phyloP scores from a whole-genome alignment of 495 filamentous ascomycete genomes.

The Aspergillus homomorphus region DNA sequence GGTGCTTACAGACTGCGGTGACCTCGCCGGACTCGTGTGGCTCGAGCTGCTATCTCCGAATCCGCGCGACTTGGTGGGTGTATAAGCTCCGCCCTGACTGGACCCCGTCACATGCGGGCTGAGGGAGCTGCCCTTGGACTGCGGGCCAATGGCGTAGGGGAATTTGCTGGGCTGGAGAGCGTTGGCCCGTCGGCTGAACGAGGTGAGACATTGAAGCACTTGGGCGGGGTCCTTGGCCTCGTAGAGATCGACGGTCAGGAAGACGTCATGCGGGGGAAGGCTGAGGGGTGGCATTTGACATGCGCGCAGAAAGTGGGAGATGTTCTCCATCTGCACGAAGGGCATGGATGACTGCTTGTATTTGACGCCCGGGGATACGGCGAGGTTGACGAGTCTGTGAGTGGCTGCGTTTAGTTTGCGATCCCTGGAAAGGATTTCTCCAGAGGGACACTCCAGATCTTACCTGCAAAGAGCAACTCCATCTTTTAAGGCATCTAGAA shows the following conservation, averaged over 20 bases:
- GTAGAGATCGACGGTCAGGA: constrained; percentile 96
- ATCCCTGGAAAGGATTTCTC: not conserved
- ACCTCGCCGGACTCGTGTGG: constrained; percentile 61
- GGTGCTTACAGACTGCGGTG: constrained; percentile 65
- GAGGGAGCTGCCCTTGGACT: constrained; percentile 54
- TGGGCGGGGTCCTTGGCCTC: constrained; percentile 96
- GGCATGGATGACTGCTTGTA: constrained; percentile 88
- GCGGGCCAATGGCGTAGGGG: constrained; percentile 64
- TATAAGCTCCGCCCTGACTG: constrained; percentile 32
- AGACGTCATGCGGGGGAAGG: constrained; percentile 89
- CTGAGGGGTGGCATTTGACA: constrained; percentile 80
- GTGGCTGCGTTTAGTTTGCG: constrained; percentile 2
- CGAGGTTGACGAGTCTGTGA: constrained; percentile 77
- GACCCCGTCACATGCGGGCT: constrained; percentile 73
- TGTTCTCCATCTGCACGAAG: constrained; percentile 99
- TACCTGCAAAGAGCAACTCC: constrained; percentile 91
- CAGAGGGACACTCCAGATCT: constrained; percentile 13
- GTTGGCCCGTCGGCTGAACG: constrained; percentile 87
- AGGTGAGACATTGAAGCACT: constrained; percentile 86
- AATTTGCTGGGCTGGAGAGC: constrained; percentile 71
- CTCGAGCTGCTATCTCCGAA: constrained; percentile 31
- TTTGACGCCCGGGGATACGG: constrained; percentile 70
- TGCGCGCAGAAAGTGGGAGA: constrained; percentile 89
- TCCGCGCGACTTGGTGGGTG: constrained; percentile 44
- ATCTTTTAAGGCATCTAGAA: constrained; percentile 84